Conservation (phyloP, 495 filamentous ascomycete genomes). For the Penicillium daleae region DNA sequence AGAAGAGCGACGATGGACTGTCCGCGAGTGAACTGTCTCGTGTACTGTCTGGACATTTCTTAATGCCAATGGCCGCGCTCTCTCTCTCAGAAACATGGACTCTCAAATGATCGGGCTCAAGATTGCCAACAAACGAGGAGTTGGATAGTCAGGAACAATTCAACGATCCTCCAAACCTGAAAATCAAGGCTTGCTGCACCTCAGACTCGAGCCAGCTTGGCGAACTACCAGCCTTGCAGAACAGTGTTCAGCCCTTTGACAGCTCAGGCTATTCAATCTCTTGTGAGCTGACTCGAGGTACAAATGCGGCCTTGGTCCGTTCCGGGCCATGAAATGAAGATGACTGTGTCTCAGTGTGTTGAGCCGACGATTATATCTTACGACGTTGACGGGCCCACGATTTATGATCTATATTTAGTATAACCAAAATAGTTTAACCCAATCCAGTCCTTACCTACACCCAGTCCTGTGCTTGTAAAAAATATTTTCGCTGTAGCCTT, state of each 20-base stretch:
- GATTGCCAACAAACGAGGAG: neutral
- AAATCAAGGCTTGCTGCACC: neutral
- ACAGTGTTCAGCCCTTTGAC: neutral
- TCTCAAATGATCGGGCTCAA: neutral
- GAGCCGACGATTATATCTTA: slow-evolving; percentile 36
- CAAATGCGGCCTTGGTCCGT: slow-evolving; percentile 10
- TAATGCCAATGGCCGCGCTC: neutral
- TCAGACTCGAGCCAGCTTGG: neutral
- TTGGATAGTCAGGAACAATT: neutral
- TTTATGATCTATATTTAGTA: slow-evolving; percentile 25
- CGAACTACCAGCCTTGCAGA: neutral
- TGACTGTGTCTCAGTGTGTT: slow-evolving; percentile 27
- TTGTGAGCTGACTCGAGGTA: neutral
- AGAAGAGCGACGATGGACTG: slow-evolving; percentile 55
- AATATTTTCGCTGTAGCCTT: neutral
- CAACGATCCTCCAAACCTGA: neutral
- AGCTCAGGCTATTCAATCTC: neutral
- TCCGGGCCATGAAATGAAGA: slow-evolving; percentile 13
- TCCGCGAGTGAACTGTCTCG: slow-evolving; percentile 34
- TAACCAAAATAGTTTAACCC: slow-evolving; percentile 22
- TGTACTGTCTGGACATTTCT: neutral
- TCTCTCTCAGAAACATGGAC: neutral
- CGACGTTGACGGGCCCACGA: slow-evolving; percentile 40
- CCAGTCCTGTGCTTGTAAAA: neutral
- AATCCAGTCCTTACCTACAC: slow-evolving; percentile 27